Evolutionary conservation across 352 stramenopile genomes (phyloP).

Genomic region (Phytophthora sp.): DNA sequence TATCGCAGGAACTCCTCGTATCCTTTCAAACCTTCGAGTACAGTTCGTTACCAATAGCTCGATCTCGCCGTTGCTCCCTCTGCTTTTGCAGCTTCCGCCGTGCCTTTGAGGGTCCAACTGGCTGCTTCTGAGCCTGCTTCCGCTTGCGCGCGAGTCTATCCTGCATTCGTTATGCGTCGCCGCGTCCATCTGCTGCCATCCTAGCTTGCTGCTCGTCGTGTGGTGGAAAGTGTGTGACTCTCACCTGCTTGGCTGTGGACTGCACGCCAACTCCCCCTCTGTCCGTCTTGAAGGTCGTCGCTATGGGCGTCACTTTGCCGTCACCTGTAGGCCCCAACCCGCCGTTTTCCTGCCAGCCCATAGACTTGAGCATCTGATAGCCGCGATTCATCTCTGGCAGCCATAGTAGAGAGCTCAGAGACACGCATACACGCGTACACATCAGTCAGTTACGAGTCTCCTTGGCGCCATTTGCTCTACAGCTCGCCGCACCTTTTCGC

Average conservation of each 20-base stretch:
- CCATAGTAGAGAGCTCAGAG: constrained; percentile 33
- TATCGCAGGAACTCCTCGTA: constrained; percentile 64
- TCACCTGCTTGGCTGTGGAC: constrained; percentile 26
- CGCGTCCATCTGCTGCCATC: constrained; percentile 35
- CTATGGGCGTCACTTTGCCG: constrained; percentile 54
- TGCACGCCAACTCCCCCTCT: constrained; percentile 46
- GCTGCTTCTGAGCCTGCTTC: constrained; percentile 36
- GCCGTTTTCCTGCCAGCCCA: constrained; percentile 59
- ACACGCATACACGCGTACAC: no score
- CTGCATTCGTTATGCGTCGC: constrained; percentile 47
- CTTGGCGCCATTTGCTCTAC: not conserved
- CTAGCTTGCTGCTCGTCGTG: constrained; percentile 46
- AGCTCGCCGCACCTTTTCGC: constrained; percentile 45
- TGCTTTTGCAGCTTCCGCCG: constrained; percentile 52
- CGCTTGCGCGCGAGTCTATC: constrained; percentile 53
- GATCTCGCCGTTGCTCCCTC: constrained; percentile 47
- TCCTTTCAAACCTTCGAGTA: constrained; percentile 58
- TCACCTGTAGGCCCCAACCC: constrained; percentile 43
- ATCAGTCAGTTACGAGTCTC: not conserved
- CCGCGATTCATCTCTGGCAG: constrained; percentile 72
- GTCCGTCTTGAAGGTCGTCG: constrained; percentile 63
- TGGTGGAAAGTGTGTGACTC: constrained; percentile 52
- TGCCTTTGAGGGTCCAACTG: constrained; percentile 25
- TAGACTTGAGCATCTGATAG: constrained; percentile 61
- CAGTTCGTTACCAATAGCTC: constrained; percentile 50